Conservation (phyloP, 2,329 filamentous ascomycete species). For the Sphaceloma murrayae region DNA sequence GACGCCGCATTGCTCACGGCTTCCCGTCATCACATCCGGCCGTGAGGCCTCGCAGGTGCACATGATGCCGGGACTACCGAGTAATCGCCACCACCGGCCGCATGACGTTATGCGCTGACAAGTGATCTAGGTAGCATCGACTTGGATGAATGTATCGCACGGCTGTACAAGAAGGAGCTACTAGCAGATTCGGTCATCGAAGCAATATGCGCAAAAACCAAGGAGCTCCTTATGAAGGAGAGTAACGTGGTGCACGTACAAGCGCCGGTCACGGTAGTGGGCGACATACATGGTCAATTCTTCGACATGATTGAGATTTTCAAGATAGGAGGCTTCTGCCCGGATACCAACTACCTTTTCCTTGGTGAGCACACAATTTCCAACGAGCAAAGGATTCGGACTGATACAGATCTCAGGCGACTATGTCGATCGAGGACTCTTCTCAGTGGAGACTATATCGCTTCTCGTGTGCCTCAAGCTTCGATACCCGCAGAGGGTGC, state of each 20-base stretch:
- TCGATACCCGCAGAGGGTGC: conserved; percentile 89
- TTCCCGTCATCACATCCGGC: not conserved
- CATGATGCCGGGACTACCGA: conserved; percentile 41
- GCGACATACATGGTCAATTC: conserved; percentile 98
- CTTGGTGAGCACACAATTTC: conserved; percentile 57
- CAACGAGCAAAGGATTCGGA: conserved; percentile 18
- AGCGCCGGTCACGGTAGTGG: conserved; percentile 92
- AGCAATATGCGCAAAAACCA: conserved; percentile 97
- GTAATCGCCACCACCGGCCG: no score
- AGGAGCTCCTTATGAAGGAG: conserved; percentile 98
- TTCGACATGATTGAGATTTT: conserved; percentile 99
- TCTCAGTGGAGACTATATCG: conserved; percentile 97
- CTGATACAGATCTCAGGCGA: conserved; percentile 52
- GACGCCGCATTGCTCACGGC: not conserved
- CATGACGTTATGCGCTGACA: not conserved
- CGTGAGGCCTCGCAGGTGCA: not conserved
- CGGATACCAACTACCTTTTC: conserved; percentile 97
- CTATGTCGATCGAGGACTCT: conserved; percentile 91
- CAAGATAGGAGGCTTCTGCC: conserved; percentile 93
- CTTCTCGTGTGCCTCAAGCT: conserved; percentile 94
- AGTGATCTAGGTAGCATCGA: conserved; percentile 70
- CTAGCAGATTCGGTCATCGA: conserved; percentile 96
- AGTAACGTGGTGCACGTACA: conserved; percentile 98
- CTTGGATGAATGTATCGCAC: conserved; percentile 94
- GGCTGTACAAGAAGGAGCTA: conserved; percentile 93